A percentile compares a stretch with the other conserved stretches of the same genome.
Evolutionary conservation across 306 rosid genomes (phyloP).

Genomic region (Cucumis hystrix): DNA sequence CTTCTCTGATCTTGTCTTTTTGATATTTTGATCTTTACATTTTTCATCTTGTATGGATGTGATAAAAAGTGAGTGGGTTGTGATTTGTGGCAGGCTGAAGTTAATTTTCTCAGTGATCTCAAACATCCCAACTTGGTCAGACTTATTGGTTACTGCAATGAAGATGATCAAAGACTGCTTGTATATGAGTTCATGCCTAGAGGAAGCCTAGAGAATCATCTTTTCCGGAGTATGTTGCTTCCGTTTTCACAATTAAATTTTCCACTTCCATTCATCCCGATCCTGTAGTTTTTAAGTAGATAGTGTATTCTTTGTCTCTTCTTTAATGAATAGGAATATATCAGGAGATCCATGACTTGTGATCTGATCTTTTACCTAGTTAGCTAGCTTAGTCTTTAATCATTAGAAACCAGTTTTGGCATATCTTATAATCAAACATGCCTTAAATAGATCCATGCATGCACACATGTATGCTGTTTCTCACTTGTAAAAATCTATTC

Average conservation of each 20-base stretch:
- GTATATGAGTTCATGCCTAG: conserved; percentile 97
- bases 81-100: conserved; percentile 69
- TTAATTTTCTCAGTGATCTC: conserved; percentile 83
- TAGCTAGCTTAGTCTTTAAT: neutral
- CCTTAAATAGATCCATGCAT: neutral
- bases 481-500: conserved; percentile 4
- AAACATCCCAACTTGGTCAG: conserved; percentile 81
- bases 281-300: conserved; percentile 1
- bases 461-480: neutral
- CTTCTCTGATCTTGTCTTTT: conserved; percentile 7
- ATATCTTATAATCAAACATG: neutral
- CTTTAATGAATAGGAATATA: neutral
- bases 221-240: conserved; percentile 71
- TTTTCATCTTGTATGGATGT: neutral
- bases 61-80: conserved; percentile 13
- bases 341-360: neutral
- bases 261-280: neutral
- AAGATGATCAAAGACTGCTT: conserved; percentile 85
- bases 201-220: conserved; percentile 96
- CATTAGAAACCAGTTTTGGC: neutral
- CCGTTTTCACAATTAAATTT: neutral
- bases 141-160: conserved; percentile 92
- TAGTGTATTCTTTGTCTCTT: neutral
- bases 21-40: neutral
- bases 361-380: neutral